A percentile compares a stretch with the other conserved stretches of the same genome.
phyloP scores from a whole-genome alignment of 495 filamentous ascomycete species.

The Daldinia vernicosa region DNA sequence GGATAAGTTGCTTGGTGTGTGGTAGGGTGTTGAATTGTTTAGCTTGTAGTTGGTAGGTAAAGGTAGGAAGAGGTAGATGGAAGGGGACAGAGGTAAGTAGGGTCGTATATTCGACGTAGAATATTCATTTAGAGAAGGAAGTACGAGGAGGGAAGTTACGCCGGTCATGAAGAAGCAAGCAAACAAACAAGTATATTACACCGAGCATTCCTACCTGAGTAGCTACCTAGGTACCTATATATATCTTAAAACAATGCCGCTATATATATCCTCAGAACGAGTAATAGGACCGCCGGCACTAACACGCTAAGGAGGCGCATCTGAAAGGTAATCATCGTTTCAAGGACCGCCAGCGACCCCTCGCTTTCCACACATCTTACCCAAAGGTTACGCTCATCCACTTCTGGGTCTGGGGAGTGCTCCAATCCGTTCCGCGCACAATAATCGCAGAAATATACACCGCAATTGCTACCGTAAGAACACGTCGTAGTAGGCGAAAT shows the following conservation, averaged over 20 bases:
- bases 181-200: constrained; percentile 1
- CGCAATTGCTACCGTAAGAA: not conserved
- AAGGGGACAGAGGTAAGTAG: not conserved
- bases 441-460: constrained; percentile 27
- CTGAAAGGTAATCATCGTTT: constrained; percentile 21
- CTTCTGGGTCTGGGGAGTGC: not conserved
- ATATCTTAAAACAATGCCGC: not conserved
- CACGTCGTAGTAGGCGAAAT: not conserved
- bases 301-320: constrained; percentile 28
- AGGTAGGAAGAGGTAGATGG: not conserved
- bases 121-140: not conserved
- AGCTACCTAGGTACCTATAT: not conserved
- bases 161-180: not conserved
- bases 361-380: constrained; percentile 17
- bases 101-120: not conserved
- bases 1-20: not conserved
- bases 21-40: not conserved
- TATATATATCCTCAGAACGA: constrained; percentile 27
- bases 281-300: constrained; percentile 10
- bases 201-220: not conserved
- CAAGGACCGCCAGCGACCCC: constrained; percentile 22
- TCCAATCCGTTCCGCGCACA: constrained; percentile 23
- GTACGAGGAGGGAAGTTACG: not conserved
- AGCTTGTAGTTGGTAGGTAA: not conserved
- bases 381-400: constrained; percentile 10